A percentile compares a stretch with the other conserved stretches of the same genome.
Evolutionary conservation across 345 rosid species (phyloP).

Genomic region (Salix arbutifolia): DNA sequence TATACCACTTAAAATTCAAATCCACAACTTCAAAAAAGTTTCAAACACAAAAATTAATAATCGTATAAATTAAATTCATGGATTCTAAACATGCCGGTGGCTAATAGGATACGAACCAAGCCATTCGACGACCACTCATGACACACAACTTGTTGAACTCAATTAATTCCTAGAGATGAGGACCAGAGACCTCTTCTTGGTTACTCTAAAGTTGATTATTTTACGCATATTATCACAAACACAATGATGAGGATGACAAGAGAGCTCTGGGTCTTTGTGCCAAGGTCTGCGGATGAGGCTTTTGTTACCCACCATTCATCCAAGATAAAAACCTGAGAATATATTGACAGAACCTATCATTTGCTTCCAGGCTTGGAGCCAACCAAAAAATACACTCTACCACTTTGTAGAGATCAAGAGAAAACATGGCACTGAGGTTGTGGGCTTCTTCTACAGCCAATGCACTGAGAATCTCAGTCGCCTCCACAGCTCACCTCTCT

Average conservation of each 20-base stretch:
- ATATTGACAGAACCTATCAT: neutral
- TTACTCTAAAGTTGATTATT: neutral
- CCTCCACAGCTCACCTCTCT: slow-evolving; percentile 40
- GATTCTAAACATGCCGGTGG: too few relatives aligned
- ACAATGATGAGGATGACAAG: neutral
- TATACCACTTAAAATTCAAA: too few relatives aligned
- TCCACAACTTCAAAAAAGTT: too few relatives aligned
- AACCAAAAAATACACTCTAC: slow-evolving; percentile 8
- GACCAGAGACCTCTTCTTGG: too few relatives aligned
- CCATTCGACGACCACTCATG: too few relatives aligned
- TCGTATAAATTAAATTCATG: too few relatives aligned
- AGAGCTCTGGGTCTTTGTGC: neutral
- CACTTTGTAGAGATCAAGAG: neutral
- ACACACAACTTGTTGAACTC: too few relatives aligned
- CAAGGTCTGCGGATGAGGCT: slow-evolving; percentile 55
- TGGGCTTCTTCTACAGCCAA: slow-evolving; percentile 97
- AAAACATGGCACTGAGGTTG: slow-evolving; percentile 73
- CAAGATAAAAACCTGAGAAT: slow-evolving; percentile 36
- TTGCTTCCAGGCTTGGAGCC: slow-evolving; percentile 8
- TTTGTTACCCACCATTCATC: slow-evolving; percentile 70
- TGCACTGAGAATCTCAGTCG: slow-evolving; percentile 64
- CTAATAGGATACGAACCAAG: too few relatives aligned
- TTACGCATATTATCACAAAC: neutral
- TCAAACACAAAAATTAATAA: too few relatives aligned
- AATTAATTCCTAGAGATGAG: too few relatives aligned